Percentiles rank a stretch among this genome's conserved stretches.
Conservation (phyloP, 257 asterid genomes). For the Primulina huaijiensis region DNA sequence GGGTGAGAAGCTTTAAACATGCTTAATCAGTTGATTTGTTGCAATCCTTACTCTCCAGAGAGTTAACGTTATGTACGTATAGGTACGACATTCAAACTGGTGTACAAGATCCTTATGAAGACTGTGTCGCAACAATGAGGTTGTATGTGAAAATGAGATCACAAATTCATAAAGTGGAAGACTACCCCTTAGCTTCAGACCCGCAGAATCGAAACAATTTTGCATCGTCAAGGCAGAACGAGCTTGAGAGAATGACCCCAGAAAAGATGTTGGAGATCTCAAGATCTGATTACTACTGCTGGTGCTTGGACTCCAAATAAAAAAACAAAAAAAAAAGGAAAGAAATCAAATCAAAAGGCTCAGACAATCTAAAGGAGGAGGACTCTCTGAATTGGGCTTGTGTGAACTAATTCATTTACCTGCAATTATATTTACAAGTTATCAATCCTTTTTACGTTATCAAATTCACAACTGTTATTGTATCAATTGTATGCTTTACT, state of each 20-base stretch:
- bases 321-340: no score
- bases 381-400: neutral
- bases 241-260: slow-evolving; percentile 82
- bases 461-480: no score
- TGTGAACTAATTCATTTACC: neutral
- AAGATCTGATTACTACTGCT: slow-evolving; percentile 79
- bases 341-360: slow-evolving; percentile 10
- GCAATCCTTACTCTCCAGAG: neutral
- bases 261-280: slow-evolving; percentile 67
- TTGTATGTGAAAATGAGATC: slow-evolving; percentile 76
- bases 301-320: slow-evolving; percentile 73
- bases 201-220: slow-evolving; percentile 67
- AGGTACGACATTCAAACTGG: slow-evolving; percentile 84
- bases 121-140: slow-evolving; percentile 76
- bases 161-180: slow-evolving; percentile 55
- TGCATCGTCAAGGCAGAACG: slow-evolving; percentile 67
- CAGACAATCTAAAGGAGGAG: slow-evolving; percentile 8
- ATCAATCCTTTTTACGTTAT: no score
- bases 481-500: no score
- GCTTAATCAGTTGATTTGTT: slow-evolving; percentile 3
- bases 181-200: slow-evolving; percentile 62
- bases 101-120: slow-evolving; percentile 85
- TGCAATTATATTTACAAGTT: no score
- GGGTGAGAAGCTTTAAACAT: slow-evolving; percentile 49
- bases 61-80: slow-evolving; percentile 5